Evolutionary conservation across 1,139 yeast genomes (phyloP), one percentile per base, ranked within the genome.

Genomic region (Candida mesenterica): DNA sequence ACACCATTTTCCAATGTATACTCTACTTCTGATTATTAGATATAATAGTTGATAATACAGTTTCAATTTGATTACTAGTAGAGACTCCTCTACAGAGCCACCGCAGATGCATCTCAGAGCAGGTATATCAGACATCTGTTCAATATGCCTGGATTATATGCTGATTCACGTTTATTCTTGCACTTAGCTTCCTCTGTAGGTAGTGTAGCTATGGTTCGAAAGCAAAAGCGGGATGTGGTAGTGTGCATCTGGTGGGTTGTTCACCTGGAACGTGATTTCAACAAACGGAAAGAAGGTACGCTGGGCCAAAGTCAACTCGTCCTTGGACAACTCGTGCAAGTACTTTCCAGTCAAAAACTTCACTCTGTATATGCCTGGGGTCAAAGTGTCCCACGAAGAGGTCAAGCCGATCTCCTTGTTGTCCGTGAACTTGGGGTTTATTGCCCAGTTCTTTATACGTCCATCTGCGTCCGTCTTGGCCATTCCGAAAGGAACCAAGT

Each of bases 141-240:
- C n/a, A n/a, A n/a, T n/a, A n/a, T n/a, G n/a, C n/a, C n/a, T n/a
- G n/a, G n/a, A n/a, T n/a, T n/a, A n/a, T n/a, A n/a, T n/a, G n/a
- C n/a, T n/a, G n/a, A 19, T 6, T 6, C 22, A 6, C 22, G 6
- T 9, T 19, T 9, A 19, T 19, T 6, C 9, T 19, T 9, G 6
- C 8, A n/a, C 13, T 36, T 40, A 82, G 49, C 85, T 78, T 3
- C 97, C 97, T 44, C 96, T 74, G 61, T 89, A 89, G 0, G 96
- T 89, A 12, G 95, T 78, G 62, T 88, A 89, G 31, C 95, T 83
- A 59, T 81, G 85, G 54, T 86, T 86, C 30, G 95, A 80, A 38
- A 89, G 66, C 38, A 89, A 68, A 44, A 89, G 63, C 0, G 97
- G 97, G 38, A 89, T 81, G 55, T 89, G 97, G 59, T 87, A 89